A percentile compares a stretch with the other conserved stretches of the same genome.
Evolutionary conservation across 495 filamentous ascomycete genomes (phyloP).

Genomic region (Pseudotulostoma volvatum): DNA sequence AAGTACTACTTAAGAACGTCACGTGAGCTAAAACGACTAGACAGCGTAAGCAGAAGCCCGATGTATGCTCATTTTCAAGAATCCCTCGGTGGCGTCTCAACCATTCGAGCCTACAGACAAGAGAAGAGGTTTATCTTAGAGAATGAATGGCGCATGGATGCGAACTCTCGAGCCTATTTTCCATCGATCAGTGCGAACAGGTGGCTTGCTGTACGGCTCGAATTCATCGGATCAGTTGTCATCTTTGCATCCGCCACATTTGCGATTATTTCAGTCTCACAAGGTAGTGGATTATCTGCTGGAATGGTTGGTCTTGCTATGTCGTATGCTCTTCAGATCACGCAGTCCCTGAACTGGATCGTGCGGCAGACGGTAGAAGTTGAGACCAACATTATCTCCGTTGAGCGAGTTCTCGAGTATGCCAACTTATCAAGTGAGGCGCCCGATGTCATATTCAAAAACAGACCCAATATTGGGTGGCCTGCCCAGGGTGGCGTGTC

Average conservation of each 20-base stretch:
- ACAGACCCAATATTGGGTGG: conserved; percentile 80
- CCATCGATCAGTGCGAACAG: conserved; percentile 91
- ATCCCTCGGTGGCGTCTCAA: conserved; percentile 82
- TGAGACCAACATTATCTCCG: conserved; percentile 97
- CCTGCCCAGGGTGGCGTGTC: conserved; percentile 78
- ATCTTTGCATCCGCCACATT: conserved; percentile 79
- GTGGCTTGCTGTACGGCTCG: conserved; percentile 89
- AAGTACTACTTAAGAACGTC: conserved; percentile 95
- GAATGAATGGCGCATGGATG: conserved; percentile 96
- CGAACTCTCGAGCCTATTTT: conserved; percentile 89
- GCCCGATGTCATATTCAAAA: conserved; percentile 79
- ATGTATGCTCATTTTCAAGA: conserved; percentile 99
- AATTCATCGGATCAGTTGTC: conserved; percentile 91
- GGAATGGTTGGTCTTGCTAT: conserved; percentile 87
- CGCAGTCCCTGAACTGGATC: conserved; percentile 98
- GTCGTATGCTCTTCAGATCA: conserved; percentile 96
- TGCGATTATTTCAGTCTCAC: conserved; percentile 63
- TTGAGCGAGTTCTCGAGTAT: conserved; percentile 96
- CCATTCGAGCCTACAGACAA: conserved; percentile 93
- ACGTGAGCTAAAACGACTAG: conserved; percentile 86
- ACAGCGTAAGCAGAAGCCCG: conserved; percentile 86
- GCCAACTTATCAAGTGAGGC: conserved; percentile 86
- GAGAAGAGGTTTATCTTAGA: conserved; percentile 74
- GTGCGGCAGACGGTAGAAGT: conserved; percentile 98
- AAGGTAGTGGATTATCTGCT: conserved; percentile 45